Evolutionary conservation across 2,329 filamentous ascomycete species (phyloP).

Genomic region (Decorospora gaudefroyi): DNA sequence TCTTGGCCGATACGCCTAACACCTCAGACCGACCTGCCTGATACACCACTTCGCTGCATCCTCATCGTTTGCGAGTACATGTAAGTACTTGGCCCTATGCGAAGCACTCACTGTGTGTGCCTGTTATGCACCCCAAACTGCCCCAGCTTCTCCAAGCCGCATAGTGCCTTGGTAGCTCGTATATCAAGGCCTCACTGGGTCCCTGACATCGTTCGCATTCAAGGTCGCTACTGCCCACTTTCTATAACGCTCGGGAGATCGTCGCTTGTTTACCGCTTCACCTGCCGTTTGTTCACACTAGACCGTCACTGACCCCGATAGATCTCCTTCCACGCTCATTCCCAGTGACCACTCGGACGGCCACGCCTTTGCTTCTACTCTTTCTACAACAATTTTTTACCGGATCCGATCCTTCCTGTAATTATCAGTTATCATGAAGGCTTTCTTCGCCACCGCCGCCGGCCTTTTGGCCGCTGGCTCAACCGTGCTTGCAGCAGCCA

Average conservation of each 20-base stretch:
- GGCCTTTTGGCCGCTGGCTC: conserved; percentile 34
- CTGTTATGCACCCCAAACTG: conserved; percentile 16
- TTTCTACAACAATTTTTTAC: conserved; percentile 17
- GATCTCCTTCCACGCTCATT: conserved; percentile 30
- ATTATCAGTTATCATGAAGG: conserved; percentile 41
- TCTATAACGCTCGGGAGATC: conserved; percentile 20
- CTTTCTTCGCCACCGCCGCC: conserved; percentile 32
- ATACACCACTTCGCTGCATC: conserved; percentile 34
- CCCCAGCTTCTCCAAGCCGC: conserved; percentile 19
- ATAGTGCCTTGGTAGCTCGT: conserved; percentile 19
- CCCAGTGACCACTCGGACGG: conserved; percentile 22
- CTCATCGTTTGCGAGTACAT: conserved; percentile 40
- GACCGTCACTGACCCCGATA: conserved; percentile 28
- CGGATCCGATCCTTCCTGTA: conserved; percentile 34
- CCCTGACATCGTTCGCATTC: conserved; percentile 14
- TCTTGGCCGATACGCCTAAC: conserved; percentile 43
- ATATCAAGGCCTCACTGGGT: conserved; percentile 17
- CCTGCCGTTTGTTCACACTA: conserved; percentile 15
- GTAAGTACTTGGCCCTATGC: conserved; percentile 37
- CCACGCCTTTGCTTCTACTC: conserved; percentile 19
- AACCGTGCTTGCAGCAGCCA: conserved; percentile 23
- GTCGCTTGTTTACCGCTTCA: conserved; percentile 13
- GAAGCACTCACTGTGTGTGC: conserved; percentile 15
- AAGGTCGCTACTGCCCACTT: conserved; percentile 8
- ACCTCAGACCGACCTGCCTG: conserved; percentile 29